phyloP scores from a whole-genome alignment of 2,329 filamentous ascomycete genomes.

The Penicillium capsulatum region DNA sequence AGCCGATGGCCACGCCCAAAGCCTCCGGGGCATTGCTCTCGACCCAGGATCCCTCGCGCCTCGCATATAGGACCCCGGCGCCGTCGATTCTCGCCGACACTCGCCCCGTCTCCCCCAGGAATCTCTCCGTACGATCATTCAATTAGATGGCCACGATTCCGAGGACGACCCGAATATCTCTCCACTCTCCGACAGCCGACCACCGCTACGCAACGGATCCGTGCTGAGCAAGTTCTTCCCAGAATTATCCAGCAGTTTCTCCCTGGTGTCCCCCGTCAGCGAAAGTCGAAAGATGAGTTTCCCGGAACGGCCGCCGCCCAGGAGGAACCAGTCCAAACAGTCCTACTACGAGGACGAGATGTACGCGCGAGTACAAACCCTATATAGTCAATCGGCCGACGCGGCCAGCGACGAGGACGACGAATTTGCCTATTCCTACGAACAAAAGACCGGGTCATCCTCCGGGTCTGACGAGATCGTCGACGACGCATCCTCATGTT shows the following conservation, averaged over 20 bases:
- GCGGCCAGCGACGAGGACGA: conserved; percentile 1
- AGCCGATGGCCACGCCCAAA: background rate
- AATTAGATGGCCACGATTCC: conserved; percentile 14
- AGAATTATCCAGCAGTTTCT: conserved; percentile 27
- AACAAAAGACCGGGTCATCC: conserved; percentile 14
- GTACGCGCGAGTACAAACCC: conserved; percentile 14
- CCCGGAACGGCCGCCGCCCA: no score
- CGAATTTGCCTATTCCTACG: background rate
- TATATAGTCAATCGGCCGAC: conserved; percentile 11
- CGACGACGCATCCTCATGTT: conserved; percentile 35
- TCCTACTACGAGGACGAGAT: conserved; percentile 13
- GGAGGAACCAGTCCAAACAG: conserved; percentile 5
- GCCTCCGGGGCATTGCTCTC: background rate
- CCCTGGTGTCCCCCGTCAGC: conserved; percentile 24
- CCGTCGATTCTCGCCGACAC: conserved; percentile 2
- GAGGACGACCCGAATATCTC: conserved; percentile 25
- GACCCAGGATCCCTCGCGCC: background rate
- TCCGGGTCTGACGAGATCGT: conserved; percentile 23
- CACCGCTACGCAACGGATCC: conserved; percentile 15
- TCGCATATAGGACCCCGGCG: background rate
- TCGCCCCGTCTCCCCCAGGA: conserved; percentile 10
- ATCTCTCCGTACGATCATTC: conserved; percentile 10
- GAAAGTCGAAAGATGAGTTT: conserved; percentile 8
- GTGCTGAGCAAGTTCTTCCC: conserved; percentile 27
- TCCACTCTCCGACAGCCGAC: conserved; percentile 20